Percentiles rank a stretch among this genome's conserved stretches.
These are phyloP conservation scores for Leccinum aurantiacum DNA, from an alignment of 768 basidiomycete species.

Conservation along the genomic window DNA sequence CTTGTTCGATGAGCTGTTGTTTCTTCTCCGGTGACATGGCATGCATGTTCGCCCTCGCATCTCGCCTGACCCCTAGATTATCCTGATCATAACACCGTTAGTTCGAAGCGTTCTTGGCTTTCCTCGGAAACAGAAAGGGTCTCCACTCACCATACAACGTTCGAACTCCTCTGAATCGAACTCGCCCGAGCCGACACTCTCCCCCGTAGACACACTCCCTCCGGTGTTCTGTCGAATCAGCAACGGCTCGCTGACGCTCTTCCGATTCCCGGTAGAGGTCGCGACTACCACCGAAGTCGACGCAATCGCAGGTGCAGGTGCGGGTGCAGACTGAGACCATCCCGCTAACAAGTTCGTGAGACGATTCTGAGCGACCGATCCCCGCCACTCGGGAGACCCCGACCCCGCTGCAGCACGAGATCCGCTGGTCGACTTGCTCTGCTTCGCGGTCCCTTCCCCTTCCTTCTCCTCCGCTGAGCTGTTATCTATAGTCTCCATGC, in stretches of 20 bases:
- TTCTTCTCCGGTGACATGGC: constrained; percentile 62
- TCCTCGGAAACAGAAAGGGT: background rate
- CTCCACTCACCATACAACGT: constrained; percentile 60
- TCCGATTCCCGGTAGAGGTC: constrained; percentile 46
- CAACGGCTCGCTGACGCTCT: constrained; percentile 72
- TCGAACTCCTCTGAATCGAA: constrained; percentile 55
- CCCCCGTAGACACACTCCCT: constrained; percentile 27
- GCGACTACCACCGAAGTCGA: constrained; percentile 32
- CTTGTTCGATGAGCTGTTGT: constrained; percentile 62
- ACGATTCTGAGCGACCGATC: constrained; percentile 55
- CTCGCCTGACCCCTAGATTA: constrained; percentile 71
- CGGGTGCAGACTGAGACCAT: constrained; percentile 55
- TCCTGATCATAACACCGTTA: constrained; percentile 46
- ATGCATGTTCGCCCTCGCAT: constrained; percentile 62
- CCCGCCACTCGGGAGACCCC: constrained; percentile 48
- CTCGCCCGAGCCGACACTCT: constrained; percentile 34
- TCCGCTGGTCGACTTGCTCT: constrained; percentile 33
- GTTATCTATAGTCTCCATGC: background rate
- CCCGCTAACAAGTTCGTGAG: constrained; percentile 67
- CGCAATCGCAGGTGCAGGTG: constrained; percentile 11
- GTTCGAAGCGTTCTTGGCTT: constrained; percentile 5
- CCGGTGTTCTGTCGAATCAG: constrained; percentile 50
- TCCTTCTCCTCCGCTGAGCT: constrained; percentile 34
- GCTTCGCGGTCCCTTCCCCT: constrained; percentile 65
- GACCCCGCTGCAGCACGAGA: constrained; percentile 22